Percentiles rank a stretch among this genome's conserved stretches.
Evolutionary conservation across 1,139 yeast genomes (phyloP).

Genomic region (Hansenula lynferdii): DNA sequence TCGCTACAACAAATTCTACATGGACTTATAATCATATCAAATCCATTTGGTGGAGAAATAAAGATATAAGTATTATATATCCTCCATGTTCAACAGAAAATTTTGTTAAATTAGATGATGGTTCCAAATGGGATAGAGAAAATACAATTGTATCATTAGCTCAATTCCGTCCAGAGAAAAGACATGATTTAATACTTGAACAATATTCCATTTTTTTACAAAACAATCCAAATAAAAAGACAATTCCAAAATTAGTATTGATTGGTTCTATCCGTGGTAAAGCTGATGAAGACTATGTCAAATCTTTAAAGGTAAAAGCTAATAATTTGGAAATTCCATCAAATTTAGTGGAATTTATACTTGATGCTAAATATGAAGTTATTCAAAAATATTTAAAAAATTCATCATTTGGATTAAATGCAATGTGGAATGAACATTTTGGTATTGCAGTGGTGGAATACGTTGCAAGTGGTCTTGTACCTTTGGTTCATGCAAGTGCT

Average conservation of each 20-base stretch:
- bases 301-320: constrained; percentile 41
- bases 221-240: constrained; percentile 8
- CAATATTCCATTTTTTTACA: constrained; percentile 53
- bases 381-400: constrained; percentile 51
- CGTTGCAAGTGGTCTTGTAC: constrained; percentile 79
- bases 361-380: constrained; percentile 70
- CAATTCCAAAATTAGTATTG: constrained; percentile 53
- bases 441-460: constrained; percentile 98
- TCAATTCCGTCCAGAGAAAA: constrained; percentile 93
- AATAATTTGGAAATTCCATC: constrained; percentile 40
- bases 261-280: constrained; percentile 82
- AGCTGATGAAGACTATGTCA: constrained; percentile 60
- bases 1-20: constrained; percentile 77
- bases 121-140: constrained; percentile 31
- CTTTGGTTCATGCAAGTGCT: constrained; percentile 89
- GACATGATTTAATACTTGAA: constrained; percentile 66
- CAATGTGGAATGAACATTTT: constrained; percentile 99
- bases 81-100: constrained; percentile 84
- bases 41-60: constrained; percentile 47
- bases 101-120: constrained; percentile 20
- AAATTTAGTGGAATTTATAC: constrained; percentile 55
- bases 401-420: constrained; percentile 78
- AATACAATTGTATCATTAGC: constrained; percentile 74
- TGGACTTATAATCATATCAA: constrained; percentile 84
- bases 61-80: constrained; percentile 49